These are phyloP conservation scores for Talaromyces funiculosus DNA, from an alignment of 2,329 filamentous ascomycete genomes.

Conservation along the genomic window DNA sequence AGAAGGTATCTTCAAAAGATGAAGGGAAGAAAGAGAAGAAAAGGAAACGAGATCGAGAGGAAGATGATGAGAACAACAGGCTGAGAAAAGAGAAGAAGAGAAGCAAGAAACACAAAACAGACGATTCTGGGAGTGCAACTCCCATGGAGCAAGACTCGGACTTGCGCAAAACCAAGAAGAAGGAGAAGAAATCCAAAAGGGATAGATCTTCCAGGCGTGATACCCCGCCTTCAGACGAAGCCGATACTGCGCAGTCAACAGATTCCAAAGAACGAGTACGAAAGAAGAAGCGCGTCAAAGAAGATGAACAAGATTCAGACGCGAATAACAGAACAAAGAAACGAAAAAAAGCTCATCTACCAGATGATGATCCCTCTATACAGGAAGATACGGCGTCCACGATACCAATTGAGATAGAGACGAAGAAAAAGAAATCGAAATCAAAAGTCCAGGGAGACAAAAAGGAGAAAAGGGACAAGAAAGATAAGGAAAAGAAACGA, in stretches of 20 bases:
- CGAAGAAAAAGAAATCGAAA: slow-evolving; percentile 17
- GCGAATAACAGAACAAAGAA: slow-evolving; percentile 1
- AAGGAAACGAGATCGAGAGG: slow-evolving; percentile 33
- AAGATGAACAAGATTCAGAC: not conserved
- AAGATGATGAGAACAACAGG: slow-evolving; percentile 16
- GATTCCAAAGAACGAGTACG: slow-evolving; percentile 18
- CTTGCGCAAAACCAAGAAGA: not conserved
- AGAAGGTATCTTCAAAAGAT: slow-evolving; percentile 14
- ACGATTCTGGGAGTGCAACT: slow-evolving; percentile 1
- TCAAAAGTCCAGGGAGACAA: slow-evolving; percentile 24
- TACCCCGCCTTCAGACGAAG: not conserved
- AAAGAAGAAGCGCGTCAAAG: slow-evolving; percentile 12
- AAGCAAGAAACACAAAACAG: slow-evolving; percentile 15
- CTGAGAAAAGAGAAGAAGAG: slow-evolving; percentile 26
- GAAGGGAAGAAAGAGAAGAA: slow-evolving; percentile 22
- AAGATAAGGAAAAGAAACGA: slow-evolving; percentile 29
- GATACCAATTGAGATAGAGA: slow-evolving; percentile 13
- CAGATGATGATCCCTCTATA: not conserved
- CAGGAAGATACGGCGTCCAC: slow-evolving; percentile 8
- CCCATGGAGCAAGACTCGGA: not conserved
- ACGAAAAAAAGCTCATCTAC: slow-evolving; percentile 16
- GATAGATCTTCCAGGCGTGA: not conserved
- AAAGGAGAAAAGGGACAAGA: slow-evolving; percentile 25
- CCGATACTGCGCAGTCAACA: slow-evolving; percentile 25
- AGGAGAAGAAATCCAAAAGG: slow-evolving; percentile 17